Evolutionary conservation across 805 yeast genomes (phyloP).

Genomic region (Scheffersomyces coipomensis): DNA sequence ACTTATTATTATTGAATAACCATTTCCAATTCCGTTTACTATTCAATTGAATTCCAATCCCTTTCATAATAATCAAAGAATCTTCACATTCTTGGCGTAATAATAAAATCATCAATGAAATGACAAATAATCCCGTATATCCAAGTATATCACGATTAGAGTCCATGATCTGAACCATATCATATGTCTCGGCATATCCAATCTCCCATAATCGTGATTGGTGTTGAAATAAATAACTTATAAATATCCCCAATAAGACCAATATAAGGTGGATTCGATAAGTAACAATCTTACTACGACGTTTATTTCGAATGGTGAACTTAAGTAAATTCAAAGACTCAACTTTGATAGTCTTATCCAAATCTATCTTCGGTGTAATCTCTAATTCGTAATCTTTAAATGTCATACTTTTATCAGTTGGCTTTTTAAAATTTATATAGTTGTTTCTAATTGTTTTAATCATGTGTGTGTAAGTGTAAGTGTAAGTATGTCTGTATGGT

Average conservation of each 20-base stretch:
- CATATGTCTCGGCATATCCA: too few species aligned
- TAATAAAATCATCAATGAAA: conserved; percentile 8
- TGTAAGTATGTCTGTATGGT: too few species aligned
- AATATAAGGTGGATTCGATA: conserved; percentile 6
- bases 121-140: too few species aligned
- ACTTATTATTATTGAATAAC: conserved; percentile 9
- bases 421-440: too few species aligned
- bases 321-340: conserved; percentile 13
- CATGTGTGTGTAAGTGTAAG: too few species aligned
- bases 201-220: too few species aligned
- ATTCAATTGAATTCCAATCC: conserved; percentile 47
- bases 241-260: conserved; percentile 1
- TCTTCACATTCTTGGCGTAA: conserved; percentile 40
- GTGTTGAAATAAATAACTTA: too few species aligned
- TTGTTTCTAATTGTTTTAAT: too few species aligned
- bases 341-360: conserved; percentile 3
- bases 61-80: conserved; percentile 39
- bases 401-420: conserved; percentile 22
- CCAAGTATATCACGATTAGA: too few species aligned
- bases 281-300: conserved; percentile 2
- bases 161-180: too few species aligned
- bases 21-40: conserved; percentile 25
- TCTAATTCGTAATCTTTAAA: conserved; percentile 30
- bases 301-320: conserved; percentile 14
- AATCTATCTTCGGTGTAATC: conserved; percentile 18